These are phyloP conservation scores for Cystobasidium onofrii DNA, from an alignment of 768 basidiomycete genomes.

Conservation along the genomic window DNA sequence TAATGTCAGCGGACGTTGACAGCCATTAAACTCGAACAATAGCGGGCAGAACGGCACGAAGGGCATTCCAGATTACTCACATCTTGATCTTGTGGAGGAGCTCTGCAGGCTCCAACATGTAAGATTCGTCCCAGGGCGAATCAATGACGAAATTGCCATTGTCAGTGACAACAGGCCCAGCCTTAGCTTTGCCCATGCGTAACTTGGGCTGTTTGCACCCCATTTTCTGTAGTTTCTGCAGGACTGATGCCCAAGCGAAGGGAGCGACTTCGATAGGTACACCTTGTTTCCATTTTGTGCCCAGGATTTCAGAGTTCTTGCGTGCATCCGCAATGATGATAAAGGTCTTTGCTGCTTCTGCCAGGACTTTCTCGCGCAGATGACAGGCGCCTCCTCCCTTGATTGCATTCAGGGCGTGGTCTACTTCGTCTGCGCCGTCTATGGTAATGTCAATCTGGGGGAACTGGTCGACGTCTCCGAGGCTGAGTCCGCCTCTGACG, in stretches of 20 bases:
- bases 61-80: too few relatives aligned
- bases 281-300: constrained; percentile 58
- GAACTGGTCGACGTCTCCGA: constrained; percentile 43
- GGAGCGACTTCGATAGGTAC: constrained; percentile 95
- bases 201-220: constrained; percentile 55
- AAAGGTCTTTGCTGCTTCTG: constrained; percentile 89
- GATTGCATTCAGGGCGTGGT: constrained; percentile 69
- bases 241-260: constrained; percentile 83
- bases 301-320: constrained; percentile 56
- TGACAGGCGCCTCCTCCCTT: constrained; percentile 91
- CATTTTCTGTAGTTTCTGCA: constrained; percentile 51
- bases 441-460: constrained; percentile 88
- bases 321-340: constrained; percentile 89
- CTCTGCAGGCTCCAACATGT: constrained; percentile 54
- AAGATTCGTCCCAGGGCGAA: constrained; percentile 69
- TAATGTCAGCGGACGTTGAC: too few relatives aligned
- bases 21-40: too few relatives aligned
- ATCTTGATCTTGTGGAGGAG: constrained; percentile 68
- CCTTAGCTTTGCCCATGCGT: constrained; percentile 67
- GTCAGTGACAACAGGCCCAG: constrained; percentile 91
- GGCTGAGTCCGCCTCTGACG: constrained; percentile 53
- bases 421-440: constrained; percentile 49
- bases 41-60: too few relatives aligned
- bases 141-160: constrained; percentile 96
- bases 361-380: constrained; percentile 90